Percentiles rank a stretch among this genome's conserved stretches.
phyloP scores from a whole-genome alignment of 768 basidiomycete genomes.

The Macrolepiota fuliginosa region DNA sequence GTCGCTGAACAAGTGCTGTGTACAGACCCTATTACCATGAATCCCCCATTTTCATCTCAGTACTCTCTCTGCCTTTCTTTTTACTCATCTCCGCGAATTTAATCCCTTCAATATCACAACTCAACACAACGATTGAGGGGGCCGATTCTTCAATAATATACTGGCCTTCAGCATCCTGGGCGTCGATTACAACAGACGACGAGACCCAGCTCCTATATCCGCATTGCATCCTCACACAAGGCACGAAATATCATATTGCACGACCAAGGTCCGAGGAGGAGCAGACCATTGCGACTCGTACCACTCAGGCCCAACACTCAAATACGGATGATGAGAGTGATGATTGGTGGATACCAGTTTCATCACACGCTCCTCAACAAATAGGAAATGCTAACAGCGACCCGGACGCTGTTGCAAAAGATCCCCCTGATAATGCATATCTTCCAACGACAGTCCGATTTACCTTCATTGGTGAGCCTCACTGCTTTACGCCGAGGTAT shows the following conservation, averaged over 20 bases:
- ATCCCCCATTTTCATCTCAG: neutral
- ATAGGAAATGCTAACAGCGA: neutral
- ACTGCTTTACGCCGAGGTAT: constrained; percentile 1
- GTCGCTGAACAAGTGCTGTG: neutral
- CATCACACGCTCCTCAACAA: neutral
- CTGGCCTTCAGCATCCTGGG: constrained; percentile 33
- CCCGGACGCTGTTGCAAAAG: neutral
- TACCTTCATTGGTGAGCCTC: constrained; percentile 41
- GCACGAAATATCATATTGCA: neutral
- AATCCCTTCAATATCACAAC: neutral
- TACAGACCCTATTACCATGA: neutral
- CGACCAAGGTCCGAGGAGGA: neutral
- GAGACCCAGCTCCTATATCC: neutral
- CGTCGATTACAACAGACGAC: constrained; percentile 19
- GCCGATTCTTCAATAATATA: constrained; percentile 37
- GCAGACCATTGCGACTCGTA: neutral
- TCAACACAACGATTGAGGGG: constrained; percentile 37
- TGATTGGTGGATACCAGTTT: neutral
- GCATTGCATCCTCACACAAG: neutral
- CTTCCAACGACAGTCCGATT: constrained; percentile 32
- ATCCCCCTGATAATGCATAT: constrained; percentile 5
- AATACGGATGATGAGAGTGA: neutral
- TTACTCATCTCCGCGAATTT: neutral
- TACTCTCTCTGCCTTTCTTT: neutral
- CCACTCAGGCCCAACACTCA: neutral